Conservation (phyloP, 2,329 filamentous ascomycete species). For the Chrysoporthe cubensis region DNA sequence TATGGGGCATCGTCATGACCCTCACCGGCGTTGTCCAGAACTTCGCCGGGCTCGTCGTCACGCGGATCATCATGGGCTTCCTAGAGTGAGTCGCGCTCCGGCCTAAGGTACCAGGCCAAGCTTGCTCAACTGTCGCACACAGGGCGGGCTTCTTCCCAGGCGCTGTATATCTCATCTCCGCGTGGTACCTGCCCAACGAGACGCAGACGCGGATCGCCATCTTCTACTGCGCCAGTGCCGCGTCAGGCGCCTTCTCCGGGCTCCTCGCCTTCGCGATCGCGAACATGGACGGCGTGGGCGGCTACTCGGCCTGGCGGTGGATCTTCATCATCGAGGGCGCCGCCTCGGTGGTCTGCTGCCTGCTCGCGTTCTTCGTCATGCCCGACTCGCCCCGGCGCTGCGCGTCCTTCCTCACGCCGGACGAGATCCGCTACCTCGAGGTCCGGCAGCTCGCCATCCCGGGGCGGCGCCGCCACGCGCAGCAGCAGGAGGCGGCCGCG, state of each 20-base stretch:
- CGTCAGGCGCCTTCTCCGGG: conserved; percentile 46
- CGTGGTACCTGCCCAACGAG: conserved; percentile 55
- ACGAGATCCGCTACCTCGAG: conserved; percentile 47
- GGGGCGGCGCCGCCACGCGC: conserved; percentile 28
- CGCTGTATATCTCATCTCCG: conserved; percentile 48
- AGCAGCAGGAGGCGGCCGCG: conserved; percentile 29
- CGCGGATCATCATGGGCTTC: conserved; percentile 49
- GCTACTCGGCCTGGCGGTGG: conserved; percentile 55
- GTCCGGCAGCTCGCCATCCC: conserved; percentile 42
- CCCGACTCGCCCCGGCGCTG: conserved; percentile 46
- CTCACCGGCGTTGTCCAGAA: conserved; percentile 50
- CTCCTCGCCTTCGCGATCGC: conserved; percentile 53
- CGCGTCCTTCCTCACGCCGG: conserved; percentile 41
- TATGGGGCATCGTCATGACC: conserved; percentile 52
- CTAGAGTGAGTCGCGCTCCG: conserved; percentile 38
- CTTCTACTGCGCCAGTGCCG: conserved; percentile 47
- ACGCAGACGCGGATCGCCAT: conserved; percentile 50
- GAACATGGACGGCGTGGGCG: conserved; percentile 47
- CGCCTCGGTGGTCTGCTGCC: conserved; percentile 43
- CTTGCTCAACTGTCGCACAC: background rate
- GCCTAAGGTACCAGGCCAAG: too few species aligned
- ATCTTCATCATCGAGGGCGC: conserved; percentile 59
- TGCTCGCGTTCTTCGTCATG: conserved; percentile 50
- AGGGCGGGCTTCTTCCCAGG: conserved; percentile 49
- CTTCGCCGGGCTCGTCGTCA: conserved; percentile 44